phyloP scores from a whole-genome alignment of 176 grass and related monocot genomes.

The Raddia distichophylla region DNA sequence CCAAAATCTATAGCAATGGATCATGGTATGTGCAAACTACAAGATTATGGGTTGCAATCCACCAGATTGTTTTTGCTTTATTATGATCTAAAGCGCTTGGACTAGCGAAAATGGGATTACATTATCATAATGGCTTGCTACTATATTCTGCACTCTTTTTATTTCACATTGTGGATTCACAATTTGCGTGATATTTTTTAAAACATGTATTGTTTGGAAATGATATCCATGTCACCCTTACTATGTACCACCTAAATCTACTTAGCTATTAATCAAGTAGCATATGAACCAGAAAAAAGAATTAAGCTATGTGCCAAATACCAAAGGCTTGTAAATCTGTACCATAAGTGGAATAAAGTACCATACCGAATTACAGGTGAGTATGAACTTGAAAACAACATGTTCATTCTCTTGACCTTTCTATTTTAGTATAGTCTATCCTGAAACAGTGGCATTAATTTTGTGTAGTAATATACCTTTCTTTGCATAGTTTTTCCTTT shows the following conservation, averaged over 20 bases:
- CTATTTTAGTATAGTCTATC: constrained; percentile 17
- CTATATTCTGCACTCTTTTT: no score
- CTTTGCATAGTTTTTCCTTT: constrained; percentile 1
- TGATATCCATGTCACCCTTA: constrained; percentile 14
- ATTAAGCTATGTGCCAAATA: neutral
- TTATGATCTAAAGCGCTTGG: neutral
- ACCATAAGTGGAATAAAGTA: no score
- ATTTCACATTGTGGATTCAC: no score
- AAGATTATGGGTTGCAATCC: constrained; percentile 13
- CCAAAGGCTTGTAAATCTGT: no score
- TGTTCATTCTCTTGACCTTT: neutral
- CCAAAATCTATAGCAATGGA: constrained; percentile 90
- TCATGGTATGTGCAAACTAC: constrained; percentile 62
- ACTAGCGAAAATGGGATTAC: no score
- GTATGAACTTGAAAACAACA: no score
- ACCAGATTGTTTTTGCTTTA: neutral
- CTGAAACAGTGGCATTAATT: neutral
- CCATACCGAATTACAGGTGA: no score
- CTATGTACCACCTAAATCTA: constrained; percentile 15
- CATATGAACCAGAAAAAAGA: constrained; percentile 18
- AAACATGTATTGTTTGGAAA: constrained; percentile 23
- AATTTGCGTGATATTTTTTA: neutral
- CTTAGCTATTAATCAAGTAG: constrained; percentile 23
- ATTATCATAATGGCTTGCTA: no score
- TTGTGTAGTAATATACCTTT: constrained; percentile 17